Conservation (phyloP, 2,329 filamentous ascomycete species). For the Calonectria honghensis region DNA sequence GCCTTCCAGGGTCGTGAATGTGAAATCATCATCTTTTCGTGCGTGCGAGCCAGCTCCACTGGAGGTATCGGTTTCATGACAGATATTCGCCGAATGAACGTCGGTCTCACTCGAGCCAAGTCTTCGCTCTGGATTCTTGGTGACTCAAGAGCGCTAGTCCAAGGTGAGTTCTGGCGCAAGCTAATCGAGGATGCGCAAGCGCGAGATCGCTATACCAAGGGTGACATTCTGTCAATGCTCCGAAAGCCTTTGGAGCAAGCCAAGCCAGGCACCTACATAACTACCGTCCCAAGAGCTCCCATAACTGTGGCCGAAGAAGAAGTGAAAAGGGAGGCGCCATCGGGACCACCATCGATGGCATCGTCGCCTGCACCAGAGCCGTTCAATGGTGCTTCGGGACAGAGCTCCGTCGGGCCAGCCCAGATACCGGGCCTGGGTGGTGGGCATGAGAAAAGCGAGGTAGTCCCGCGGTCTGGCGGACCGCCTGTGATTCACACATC, state of each 20-base stretch:
- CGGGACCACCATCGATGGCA: slow-evolving; percentile 27
- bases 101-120: slow-evolving; percentile 96
- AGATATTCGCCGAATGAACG: slow-evolving; percentile 99
- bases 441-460: slow-evolving; percentile 31
- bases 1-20: slow-evolving; percentile 98
- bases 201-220: slow-evolving; percentile 85
- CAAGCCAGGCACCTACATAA: slow-evolving; percentile 51
- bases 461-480: slow-evolving; percentile 54
- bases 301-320: slow-evolving; percentile 36
- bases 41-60: slow-evolving; percentile 92
- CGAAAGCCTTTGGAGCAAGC: slow-evolving; percentile 65
- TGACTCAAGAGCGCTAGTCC: slow-evolving; percentile 88
- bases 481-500: slow-evolving; percentile 65
- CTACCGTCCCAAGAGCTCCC: slow-evolving; percentile 23
- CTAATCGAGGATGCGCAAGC: slow-evolving; percentile 87
- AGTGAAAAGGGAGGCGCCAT: slow-evolving; percentile 48
- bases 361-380: slow-evolving; percentile 44
- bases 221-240: slow-evolving; percentile 71
- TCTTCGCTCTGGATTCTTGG: slow-evolving; percentile 97
- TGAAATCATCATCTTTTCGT: slow-evolving; percentile 99
- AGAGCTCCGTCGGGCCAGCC: slow-evolving; percentile 29
- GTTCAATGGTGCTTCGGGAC: slow-evolving; percentile 29
- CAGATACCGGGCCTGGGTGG: slow-evolving; percentile 48
- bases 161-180: slow-evolving; percentile 93
- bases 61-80: slow-evolving; percentile 99